Evolutionary conservation across 768 basidiomycete species (phyloP).

Genomic region (Trametes villosa): DNA sequence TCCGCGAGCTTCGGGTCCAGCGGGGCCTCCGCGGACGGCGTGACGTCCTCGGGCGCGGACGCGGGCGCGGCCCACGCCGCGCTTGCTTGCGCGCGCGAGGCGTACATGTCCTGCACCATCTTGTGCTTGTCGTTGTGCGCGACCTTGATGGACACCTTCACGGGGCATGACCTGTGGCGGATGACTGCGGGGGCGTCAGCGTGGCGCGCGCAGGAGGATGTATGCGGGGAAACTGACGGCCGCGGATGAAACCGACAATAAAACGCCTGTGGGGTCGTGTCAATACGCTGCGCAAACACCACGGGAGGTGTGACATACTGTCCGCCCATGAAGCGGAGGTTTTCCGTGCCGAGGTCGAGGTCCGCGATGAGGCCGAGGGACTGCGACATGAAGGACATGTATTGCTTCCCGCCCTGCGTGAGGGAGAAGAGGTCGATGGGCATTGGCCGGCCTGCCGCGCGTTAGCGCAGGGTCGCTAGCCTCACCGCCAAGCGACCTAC

Average conservation of each 20-base stretch:
- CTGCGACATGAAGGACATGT: constrained; percentile 84
- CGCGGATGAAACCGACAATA: constrained; percentile 69
- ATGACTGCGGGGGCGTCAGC: constrained; percentile 47
- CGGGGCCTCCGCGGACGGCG: not conserved
- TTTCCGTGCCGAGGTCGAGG: constrained; percentile 80
- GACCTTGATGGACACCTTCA: constrained; percentile 73
- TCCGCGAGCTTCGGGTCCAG: constrained; percentile 45
- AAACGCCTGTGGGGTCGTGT: constrained; percentile 64
- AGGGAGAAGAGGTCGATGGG: constrained; percentile 78
- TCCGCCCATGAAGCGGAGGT: constrained; percentile 85
- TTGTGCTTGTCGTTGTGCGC: constrained; percentile 69
- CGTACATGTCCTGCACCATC: constrained; percentile 60
- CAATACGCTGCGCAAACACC: too few relatives aligned
- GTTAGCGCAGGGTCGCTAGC: not conserved
- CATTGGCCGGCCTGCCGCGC: constrained; percentile 77
- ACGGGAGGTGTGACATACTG: constrained; percentile 17
- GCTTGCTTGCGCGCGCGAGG: constrained; percentile 34
- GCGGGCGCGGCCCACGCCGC: not conserved
- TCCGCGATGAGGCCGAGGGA: constrained; percentile 86
- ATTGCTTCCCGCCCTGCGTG: constrained; percentile 63
- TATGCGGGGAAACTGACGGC: constrained; percentile 47
- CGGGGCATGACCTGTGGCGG: constrained; percentile 62
- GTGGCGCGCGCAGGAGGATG: not conserved
- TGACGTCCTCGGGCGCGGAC: not conserved
- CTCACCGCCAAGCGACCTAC: constrained; percentile 37